Evolutionary conservation across 129 eudicot genomes (phyloP), one percentile per base, ranked within the genome.

Genomic region (Ambrosia trifida): DNA sequence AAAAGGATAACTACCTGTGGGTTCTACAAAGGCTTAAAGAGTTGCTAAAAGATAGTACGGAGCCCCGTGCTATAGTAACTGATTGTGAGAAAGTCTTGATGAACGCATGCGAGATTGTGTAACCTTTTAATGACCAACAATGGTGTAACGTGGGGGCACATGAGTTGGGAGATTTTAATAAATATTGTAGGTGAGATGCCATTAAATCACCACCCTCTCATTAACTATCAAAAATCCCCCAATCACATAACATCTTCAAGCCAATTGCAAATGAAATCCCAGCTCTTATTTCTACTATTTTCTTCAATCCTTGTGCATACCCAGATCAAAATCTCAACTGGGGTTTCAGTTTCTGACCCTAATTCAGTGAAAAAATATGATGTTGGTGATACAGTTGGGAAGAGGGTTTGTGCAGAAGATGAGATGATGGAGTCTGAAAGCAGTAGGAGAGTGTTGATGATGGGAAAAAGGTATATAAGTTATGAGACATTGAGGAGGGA

Each of bases 401-500:
- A 58, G 41, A 74, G 87, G 86, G 83, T 31, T 75, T 88, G 84
- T 63, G 77, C 58, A 40, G 82, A 72, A 70, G 88, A 35, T 57
- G 78, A 84, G 17, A 72, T 67, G 59, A 64, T 62, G 79, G 92
- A 88, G 75, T 82, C 88, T 2, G 97, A 84, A 72, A 68, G 40
- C 52, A 86, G 77, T 31, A 80, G 88, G 57, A 86, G 96, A 75
- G 62, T 83, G 31, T 67, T 87, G 80, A 5, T 81, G 77, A 80
- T 86, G 85, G 78, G 60, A 38, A 86, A 45, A 54, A 86, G 76
- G 64, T 91, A 80, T 50, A 91, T 88, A 57, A 88, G 96, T 52
- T 91, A 88, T 68, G 96, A 86, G 72, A 84, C 92, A 8, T 72
- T 91, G 73, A 85, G 72, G 73, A 88, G 97, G 53, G 93, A 88